Evolutionary conservation across 192 early-diverging fungal genomes (phyloP), one percentile per base, ranked within the genome.

Genomic region (Phycomyces nitens): DNA sequence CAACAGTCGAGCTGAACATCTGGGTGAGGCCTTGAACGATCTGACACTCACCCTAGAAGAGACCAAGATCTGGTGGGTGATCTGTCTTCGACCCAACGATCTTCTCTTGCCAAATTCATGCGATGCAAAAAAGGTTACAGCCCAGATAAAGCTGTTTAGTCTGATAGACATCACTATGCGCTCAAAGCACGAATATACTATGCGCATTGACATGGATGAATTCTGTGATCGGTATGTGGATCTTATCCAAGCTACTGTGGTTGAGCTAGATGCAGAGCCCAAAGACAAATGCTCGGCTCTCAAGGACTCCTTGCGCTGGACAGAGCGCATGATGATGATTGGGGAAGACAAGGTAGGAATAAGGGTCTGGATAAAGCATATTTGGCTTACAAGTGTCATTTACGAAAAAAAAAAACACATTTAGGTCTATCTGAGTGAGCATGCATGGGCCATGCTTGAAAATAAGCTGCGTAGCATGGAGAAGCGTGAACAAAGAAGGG

Each of bases 361-460:
- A 43, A 26, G 29, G 26, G 10, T 3, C 57, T 41, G n/a, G n/a
- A n/a, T n/a, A n/a, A n/a, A n/a, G n/a, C n/a, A n/a, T n/a, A n/a
- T n/a, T n/a, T n/a, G n/a, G n/a, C n/a, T n/a, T n/a, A n/a, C n/a
- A n/a, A n/a, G n/a, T n/a, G n/a, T n/a, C n/a, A n/a, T n/a, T n/a
- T n/a, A n/a, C n/a, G n/a, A n/a, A 56, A 26, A 39, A 0, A 9
- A 15, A 26, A 12, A 1, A 38, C 4, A 10, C 3, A 21, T 73
- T 44, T 77, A 88, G 58, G 78, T 88, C 9, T 93, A 86, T 62
- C 62, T 97, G 40, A 82, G 83, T 62, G 91, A 93, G 61, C 69
- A 23, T 7, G 81, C 81, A 14, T 97, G 94, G 95, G 82, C 88
- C 53, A 80, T 77, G 53, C 80, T 97, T 18, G 95, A 97, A 73